These are phyloP conservation scores for Fusarium siculi DNA, from an alignment of 2,329 filamentous ascomycete species.

Conservation along the genomic window DNA sequence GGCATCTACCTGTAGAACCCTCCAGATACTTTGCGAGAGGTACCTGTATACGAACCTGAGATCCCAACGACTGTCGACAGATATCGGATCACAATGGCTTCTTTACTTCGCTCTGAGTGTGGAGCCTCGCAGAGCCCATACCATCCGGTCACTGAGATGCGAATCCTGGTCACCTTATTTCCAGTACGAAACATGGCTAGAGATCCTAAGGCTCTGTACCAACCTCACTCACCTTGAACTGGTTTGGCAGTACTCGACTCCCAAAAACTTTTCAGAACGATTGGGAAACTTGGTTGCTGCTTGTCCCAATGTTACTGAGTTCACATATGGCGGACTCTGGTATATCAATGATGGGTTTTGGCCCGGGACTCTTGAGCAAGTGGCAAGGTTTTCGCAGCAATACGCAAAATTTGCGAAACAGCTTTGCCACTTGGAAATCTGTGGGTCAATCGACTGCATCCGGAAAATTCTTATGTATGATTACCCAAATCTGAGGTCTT, in stretches of 20 bases:
- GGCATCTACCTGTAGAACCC: neutral
- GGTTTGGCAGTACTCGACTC: neutral
- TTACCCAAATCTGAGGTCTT: neutral
- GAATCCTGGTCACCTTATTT: neutral
- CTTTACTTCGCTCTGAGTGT: slow-evolving; percentile 8
- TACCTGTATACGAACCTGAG: neutral
- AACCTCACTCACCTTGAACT: neutral
- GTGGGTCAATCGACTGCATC: neutral
- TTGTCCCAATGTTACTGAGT: slow-evolving; percentile 1
- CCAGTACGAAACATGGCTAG: neutral
- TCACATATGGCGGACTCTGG: neutral
- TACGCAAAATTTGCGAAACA: neutral
- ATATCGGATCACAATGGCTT: neutral
- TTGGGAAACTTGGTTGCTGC: neutral
- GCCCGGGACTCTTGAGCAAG: neutral
- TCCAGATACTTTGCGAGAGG: neutral
- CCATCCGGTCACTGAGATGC: slow-evolving; percentile 2
- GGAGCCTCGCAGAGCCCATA: slow-evolving; percentile 1
- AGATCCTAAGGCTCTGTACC: slow-evolving; percentile 2
- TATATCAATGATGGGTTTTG: no score
- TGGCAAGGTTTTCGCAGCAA: neutral
- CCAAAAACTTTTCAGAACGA: neutral
- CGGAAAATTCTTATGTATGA: neutral
- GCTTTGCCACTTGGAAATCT: neutral
- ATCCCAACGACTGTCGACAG: neutral